Evolutionary conservation across 257 asterid species (phyloP).

Genomic region (Nemophila menziesii): DNA sequence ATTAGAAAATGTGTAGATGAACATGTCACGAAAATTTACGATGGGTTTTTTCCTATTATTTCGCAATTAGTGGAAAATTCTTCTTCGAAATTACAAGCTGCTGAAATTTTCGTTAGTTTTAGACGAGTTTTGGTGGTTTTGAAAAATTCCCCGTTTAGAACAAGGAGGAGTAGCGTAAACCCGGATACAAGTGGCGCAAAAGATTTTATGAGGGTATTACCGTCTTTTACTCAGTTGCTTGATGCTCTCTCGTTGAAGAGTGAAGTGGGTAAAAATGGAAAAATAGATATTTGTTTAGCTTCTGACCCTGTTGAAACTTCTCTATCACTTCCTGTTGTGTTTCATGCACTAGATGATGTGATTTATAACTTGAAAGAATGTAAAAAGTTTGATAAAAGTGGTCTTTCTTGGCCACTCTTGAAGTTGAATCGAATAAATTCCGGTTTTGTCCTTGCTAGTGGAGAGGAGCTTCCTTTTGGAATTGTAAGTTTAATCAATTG

Average conservation of each 20-base stretch:
- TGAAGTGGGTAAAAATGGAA: slow-evolving; percentile 32
- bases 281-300: slow-evolving; percentile 42
- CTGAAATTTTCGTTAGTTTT: slow-evolving; percentile 36
- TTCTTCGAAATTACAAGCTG: slow-evolving; percentile 33
- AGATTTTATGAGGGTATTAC: slow-evolving; percentile 23
- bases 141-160: slow-evolving; percentile 58
- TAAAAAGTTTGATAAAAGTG: slow-evolving; percentile 33
- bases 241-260: slow-evolving; percentile 70
- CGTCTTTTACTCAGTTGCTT: slow-evolving; percentile 29
- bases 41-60: slow-evolving; percentile 49
- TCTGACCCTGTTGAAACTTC: slow-evolving; percentile 76
- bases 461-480: slow-evolving; percentile 98
- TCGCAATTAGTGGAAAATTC: slow-evolving; percentile 37
- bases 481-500: slow-evolving; percentile 68
- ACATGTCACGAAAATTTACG: slow-evolving; percentile 70
- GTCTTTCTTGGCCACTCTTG: slow-evolving; percentile 75
- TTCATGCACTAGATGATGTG: slow-evolving; percentile 81
- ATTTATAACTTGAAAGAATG: slow-evolving; percentile 34
- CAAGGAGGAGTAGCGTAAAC: slow-evolving; percentile 52
- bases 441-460: slow-evolving; percentile 83
- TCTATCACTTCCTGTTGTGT: slow-evolving; percentile 67
- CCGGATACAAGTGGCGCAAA: slow-evolving; percentile 23
- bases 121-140: slow-evolving; percentile 44
- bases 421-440: slow-evolving; percentile 69
- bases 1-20: slow-evolving; percentile 68